phyloP scores from a whole-genome alignment of 108 stramenopile genomes.

The Fragilaria radians region DNA sequence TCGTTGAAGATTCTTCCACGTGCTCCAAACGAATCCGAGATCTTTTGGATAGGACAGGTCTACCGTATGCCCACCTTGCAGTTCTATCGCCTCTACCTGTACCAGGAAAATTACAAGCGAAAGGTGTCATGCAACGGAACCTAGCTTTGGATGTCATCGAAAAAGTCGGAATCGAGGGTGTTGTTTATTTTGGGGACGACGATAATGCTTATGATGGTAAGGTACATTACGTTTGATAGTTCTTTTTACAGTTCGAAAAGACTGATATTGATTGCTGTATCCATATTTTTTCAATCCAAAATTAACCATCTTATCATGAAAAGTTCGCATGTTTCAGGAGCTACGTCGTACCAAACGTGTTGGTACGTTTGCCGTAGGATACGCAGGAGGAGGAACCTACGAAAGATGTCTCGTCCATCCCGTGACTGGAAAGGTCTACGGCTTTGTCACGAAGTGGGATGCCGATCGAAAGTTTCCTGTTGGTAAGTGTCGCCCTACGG shows the following conservation, averaged over 20 bases:
- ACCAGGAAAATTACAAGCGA: background rate
- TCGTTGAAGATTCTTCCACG: conserved; percentile 9
- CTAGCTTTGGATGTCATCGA: conserved; percentile 7
- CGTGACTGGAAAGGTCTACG: conserved; percentile 5
- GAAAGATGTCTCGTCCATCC: conserved; percentile 11
- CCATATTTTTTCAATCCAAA: background rate
- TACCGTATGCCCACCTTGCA: conserved; percentile 6
- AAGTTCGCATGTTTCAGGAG: conserved; percentile 1
- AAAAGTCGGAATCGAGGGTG: background rate
- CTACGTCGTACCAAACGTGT: conserved; percentile 1
- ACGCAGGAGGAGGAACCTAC: background rate
- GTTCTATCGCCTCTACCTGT: background rate
- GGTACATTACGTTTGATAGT: background rate
- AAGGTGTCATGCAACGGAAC: conserved; percentile 14
- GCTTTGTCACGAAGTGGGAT: background rate
- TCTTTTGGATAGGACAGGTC: conserved; percentile 3
- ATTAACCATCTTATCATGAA: no score
- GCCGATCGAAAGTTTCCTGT: background rate
- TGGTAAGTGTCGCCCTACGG: background rate
- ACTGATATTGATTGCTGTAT: conserved; percentile 5
- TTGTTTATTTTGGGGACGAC: conserved; percentile 23
- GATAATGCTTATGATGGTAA: conserved; percentile 14
- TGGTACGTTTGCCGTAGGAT: conserved; percentile 9
- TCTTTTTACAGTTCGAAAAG: conserved; percentile 18
- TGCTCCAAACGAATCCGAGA: conserved; percentile 9